A percentile compares a stretch with the other conserved stretches of the same genome.
These are phyloP conservation scores for Penicillium sclerotigenum DNA, from an alignment of 2,329 filamentous ascomycete species.

Conservation along the genomic window DNA sequence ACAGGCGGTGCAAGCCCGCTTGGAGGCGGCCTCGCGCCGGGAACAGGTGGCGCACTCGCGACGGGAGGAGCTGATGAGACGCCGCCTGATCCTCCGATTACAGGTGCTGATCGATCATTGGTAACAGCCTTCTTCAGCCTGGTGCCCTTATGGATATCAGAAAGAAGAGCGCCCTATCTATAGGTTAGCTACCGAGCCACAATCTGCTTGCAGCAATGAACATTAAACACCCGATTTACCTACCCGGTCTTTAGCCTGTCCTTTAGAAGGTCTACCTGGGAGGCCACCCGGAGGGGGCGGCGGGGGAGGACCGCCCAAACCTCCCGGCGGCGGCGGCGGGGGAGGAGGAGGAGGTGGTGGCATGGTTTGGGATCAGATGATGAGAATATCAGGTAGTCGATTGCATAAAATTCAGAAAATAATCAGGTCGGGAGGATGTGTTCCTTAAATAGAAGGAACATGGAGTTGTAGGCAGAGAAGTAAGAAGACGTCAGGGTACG, in stretches of 20 bases:
- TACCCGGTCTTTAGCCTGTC: conserved; percentile 61
- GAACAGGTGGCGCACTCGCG: conserved; percentile 78
- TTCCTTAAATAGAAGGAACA: conserved; percentile 17
- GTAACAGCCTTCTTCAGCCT: conserved; percentile 80
- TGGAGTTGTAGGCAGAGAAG: conserved; percentile 22
- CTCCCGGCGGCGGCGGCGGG: conserved; percentile 64
- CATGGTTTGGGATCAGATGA: conserved; percentile 27
- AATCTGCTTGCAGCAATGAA: not conserved
- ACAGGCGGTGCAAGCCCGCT: conserved; percentile 38
- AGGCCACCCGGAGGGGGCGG: conserved; percentile 54
- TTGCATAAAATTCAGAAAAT: conserved; percentile 6
- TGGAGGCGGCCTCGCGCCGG: conserved; percentile 43
- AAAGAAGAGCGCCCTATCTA: conserved; percentile 73
- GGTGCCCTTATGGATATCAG: conserved; percentile 80
- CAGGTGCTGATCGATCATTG: conserved; percentile 86
- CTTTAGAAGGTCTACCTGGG: conserved; percentile 57
- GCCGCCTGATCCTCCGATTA: conserved; percentile 57
- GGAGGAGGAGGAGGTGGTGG: conserved; percentile 61
- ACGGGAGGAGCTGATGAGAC: conserved; percentile 60
- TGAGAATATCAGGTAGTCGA: not conserved
- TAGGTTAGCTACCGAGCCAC: conserved; percentile 16
- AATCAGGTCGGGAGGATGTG: conserved; percentile 10
- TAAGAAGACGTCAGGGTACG: conserved; percentile 25
- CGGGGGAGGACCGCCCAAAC: conserved; percentile 60
- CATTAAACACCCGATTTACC: conserved; percentile 31